These are phyloP conservation scores for Rhizoctonia solani DNA, from an alignment of 1,284 basidiomycete species.

Conservation along the genomic window DNA sequence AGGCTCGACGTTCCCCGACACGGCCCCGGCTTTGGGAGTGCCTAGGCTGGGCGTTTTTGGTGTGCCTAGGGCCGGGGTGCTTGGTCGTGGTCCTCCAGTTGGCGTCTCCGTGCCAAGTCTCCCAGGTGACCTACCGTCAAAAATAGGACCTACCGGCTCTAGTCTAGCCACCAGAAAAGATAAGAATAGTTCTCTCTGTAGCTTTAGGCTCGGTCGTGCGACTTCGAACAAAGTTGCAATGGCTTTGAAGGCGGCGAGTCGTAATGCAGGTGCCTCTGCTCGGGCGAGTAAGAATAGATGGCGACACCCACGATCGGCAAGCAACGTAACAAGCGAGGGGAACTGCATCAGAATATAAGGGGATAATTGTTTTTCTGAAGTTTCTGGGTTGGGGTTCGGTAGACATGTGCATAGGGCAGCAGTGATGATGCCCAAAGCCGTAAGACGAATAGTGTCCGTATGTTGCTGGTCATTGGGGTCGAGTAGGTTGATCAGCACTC, in stretches of 20 bases:
- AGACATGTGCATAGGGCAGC: slow-evolving; percentile 60
- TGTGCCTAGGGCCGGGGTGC: slow-evolving; percentile 10
- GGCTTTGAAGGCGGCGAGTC: slow-evolving; percentile 81
- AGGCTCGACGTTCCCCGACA: slow-evolving; percentile 58
- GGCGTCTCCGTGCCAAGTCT: slow-evolving; percentile 10
- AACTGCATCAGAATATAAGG: slow-evolving; percentile 68
- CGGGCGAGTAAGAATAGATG: slow-evolving; percentile 93
- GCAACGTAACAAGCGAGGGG: slow-evolving; percentile 70
- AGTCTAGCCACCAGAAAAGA: slow-evolving; percentile 87
- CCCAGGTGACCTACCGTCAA: neutral
- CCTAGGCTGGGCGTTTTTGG: slow-evolving; percentile 21
- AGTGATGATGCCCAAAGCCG: slow-evolving; percentile 86
- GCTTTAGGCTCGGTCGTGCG: slow-evolving; percentile 84
- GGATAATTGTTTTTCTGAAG: neutral
- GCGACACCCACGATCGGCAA: slow-evolving; percentile 92
- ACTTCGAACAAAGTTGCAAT: slow-evolving; percentile 89
- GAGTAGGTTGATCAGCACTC: slow-evolving; percentile 92
- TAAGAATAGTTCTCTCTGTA: slow-evolving; percentile 96
- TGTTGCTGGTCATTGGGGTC: slow-evolving; percentile 95
- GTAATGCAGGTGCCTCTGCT: slow-evolving; percentile 80
- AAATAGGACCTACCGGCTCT: slow-evolving; percentile 13
- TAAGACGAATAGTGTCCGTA: slow-evolving; percentile 93
- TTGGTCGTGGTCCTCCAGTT: neutral
- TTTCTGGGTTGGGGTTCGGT: slow-evolving; percentile 61
- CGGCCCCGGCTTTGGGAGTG: slow-evolving; percentile 56